Conservation (phyloP, 164 flowering plant genomes). For the Platanus orientalis region DNA sequence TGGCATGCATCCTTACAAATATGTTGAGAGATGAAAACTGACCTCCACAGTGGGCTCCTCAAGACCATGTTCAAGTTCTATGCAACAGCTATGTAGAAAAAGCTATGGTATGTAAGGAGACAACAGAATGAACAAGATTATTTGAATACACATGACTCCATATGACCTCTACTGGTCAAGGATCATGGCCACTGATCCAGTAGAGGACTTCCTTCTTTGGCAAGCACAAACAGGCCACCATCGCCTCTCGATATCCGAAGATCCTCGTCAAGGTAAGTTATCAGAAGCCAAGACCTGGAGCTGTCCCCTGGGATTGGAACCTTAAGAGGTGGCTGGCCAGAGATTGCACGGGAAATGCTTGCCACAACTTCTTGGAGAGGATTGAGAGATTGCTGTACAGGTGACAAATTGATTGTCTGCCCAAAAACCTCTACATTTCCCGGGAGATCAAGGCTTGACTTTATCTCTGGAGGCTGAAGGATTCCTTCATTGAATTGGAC, state of each 20-base stretch:
- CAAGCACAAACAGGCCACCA: slow-evolving; percentile 94
- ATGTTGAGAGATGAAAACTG: too few relatives aligned
- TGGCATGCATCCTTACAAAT: too few relatives aligned
- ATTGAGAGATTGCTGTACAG: slow-evolving; percentile 56
- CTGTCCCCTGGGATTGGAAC: slow-evolving; percentile 77
- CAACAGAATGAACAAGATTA: too few relatives aligned
- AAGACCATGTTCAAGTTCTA: too few relatives aligned
- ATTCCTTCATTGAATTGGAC: slow-evolving; percentile 85
- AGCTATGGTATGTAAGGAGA: too few relatives aligned
- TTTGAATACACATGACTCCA: too few relatives aligned
- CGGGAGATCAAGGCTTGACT: slow-evolving; percentile 65
- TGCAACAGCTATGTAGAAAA: too few relatives aligned
- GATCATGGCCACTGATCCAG: slow-evolving; percentile 38
- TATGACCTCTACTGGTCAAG: too few relatives aligned
- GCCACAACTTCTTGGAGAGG: slow-evolving; percentile 66
- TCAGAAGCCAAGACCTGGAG: slow-evolving; percentile 75
- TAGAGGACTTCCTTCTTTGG: slow-evolving; percentile 81
- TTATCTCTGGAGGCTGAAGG: slow-evolving; percentile 79
- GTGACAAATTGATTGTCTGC: slow-evolving; percentile 55
- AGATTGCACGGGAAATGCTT: slow-evolving; percentile 52
- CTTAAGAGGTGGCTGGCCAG: slow-evolving; percentile 81
- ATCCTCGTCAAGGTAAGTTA: slow-evolving; percentile 80
- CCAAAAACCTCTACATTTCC: slow-evolving; percentile 68
- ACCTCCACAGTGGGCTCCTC: too few relatives aligned
- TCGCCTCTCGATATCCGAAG: slow-evolving; percentile 91